Conservation (phyloP, 495 filamentous ascomycete species). For the Xylaria castorea region DNA sequence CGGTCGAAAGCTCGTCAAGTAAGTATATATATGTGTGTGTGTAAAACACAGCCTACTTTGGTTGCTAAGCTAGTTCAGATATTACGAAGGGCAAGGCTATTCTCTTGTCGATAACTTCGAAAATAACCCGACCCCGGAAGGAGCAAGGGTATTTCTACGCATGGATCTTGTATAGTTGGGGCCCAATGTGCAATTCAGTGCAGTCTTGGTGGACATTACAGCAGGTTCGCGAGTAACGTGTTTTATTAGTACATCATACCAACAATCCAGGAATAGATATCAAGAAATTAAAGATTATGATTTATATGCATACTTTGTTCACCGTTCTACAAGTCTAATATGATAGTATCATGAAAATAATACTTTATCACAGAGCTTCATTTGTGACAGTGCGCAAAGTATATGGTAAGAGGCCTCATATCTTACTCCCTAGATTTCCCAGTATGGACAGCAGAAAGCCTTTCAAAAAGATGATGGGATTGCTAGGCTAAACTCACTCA, state of each 20-base stretch:
- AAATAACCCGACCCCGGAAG: neutral
- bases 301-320: neutral
- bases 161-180: neutral
- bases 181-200: neutral
- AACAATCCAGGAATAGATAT: neutral
- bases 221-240: neutral
- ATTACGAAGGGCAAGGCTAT: slow-evolving; percentile 18
- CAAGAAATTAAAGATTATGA: neutral
- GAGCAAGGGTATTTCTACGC: neutral
- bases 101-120: neutral
- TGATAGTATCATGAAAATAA: neutral
- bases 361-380: neutral
- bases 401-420: too few relatives aligned
- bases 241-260: neutral
- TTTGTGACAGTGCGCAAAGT: neutral
- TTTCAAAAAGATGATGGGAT: neutral
- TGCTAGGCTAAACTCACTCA: neutral
- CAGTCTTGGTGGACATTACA: neutral
- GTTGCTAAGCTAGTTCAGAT: slow-evolving; percentile 9
- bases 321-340: neutral
- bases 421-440: neutral
- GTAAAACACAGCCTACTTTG: neutral
- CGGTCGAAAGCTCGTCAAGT: slow-evolving; percentile 17
- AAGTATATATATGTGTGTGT: neutral
- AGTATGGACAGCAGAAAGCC: neutral